These are phyloP conservation scores for Lyophyllum semitale DNA, from an alignment of 768 basidiomycete species.

Conservation along the genomic window DNA sequence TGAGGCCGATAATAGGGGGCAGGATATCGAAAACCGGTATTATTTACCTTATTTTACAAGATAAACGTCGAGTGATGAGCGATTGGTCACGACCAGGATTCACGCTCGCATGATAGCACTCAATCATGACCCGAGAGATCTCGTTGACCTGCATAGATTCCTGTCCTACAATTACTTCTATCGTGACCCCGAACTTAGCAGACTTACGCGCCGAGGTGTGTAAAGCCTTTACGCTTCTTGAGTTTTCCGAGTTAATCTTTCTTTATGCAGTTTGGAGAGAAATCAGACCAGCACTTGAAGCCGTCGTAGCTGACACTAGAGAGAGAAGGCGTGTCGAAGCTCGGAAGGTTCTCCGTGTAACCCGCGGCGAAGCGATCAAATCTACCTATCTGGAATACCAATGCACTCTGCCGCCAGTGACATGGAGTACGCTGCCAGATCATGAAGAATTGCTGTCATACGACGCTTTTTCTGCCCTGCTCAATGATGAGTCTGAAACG, in stretches of 20 bases:
- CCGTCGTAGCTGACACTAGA: background rate
- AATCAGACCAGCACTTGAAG: background rate
- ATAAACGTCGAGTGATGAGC: too few relatives aligned
- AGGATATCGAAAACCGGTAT: too few relatives aligned
- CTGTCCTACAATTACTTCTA: too few relatives aligned
- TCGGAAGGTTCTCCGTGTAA: background rate
- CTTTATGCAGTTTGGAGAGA: background rate
- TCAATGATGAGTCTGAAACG: background rate
- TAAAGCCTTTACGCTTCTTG: background rate
- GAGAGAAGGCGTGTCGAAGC: background rate
- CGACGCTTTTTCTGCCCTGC: background rate
- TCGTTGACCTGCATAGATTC: too few relatives aligned
- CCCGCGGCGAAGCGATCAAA: background rate
- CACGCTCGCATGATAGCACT: background rate
- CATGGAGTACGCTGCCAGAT: background rate
- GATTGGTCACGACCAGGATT: background rate
- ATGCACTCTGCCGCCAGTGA: background rate
- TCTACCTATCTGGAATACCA: background rate
- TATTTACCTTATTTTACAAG: too few relatives aligned
- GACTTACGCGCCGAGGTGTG: background rate
- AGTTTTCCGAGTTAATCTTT: background rate
- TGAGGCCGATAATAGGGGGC: too few relatives aligned
- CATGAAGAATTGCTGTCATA: background rate
- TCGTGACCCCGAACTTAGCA: background rate
- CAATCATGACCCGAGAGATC: too few relatives aligned